phyloP scores from a whole-genome alignment of 192 early-diverging fungal species.

The Backusella psychrophila region DNA sequence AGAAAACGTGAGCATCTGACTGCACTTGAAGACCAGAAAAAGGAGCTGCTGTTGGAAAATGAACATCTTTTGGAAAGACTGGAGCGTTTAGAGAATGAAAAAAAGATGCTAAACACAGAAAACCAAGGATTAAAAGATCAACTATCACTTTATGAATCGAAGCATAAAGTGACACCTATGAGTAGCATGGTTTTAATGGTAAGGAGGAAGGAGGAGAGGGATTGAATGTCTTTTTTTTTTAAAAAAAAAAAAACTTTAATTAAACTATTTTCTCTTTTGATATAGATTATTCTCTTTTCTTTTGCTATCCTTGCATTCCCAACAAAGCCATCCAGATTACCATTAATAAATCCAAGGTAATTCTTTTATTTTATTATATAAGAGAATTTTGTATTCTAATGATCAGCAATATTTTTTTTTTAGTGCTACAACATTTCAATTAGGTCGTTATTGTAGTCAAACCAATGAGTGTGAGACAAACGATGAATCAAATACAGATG shows the following conservation, averaged over 20 bases:
- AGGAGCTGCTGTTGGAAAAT: not conserved
- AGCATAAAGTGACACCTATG: slow-evolving; percentile 32
- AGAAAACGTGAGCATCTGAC: slow-evolving; percentile 86
- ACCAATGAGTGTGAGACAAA: not conserved
- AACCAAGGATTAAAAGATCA: slow-evolving; percentile 59
- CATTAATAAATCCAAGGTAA: not conserved
- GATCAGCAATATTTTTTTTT: not conserved
- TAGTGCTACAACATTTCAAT: not conserved
- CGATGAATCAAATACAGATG: not conserved
- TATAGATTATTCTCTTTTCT: slow-evolving; percentile 76
- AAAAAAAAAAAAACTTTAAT: not conserved
- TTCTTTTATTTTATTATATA: not conserved
- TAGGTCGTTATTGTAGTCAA: slow-evolving; percentile 7
- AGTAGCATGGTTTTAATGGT: slow-evolving; percentile 59
- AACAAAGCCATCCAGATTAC: slow-evolving; percentile 29
- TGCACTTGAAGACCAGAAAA: slow-evolving; percentile 41
- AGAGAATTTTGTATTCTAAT: not conserved
- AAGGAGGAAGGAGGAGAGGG: not conserved
- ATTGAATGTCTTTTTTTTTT: not conserved
- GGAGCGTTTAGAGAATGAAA: slow-evolving; percentile 42
- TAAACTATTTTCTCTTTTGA: not conserved
- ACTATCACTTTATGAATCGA: slow-evolving; percentile 32
- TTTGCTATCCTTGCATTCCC: slow-evolving; percentile 77
- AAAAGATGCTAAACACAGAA: slow-evolving; percentile 47
- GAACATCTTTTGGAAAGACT: not conserved